Conservation (phyloP, 2,329 filamentous ascomycete genomes). For the Arthrobotrys musiformis region DNA sequence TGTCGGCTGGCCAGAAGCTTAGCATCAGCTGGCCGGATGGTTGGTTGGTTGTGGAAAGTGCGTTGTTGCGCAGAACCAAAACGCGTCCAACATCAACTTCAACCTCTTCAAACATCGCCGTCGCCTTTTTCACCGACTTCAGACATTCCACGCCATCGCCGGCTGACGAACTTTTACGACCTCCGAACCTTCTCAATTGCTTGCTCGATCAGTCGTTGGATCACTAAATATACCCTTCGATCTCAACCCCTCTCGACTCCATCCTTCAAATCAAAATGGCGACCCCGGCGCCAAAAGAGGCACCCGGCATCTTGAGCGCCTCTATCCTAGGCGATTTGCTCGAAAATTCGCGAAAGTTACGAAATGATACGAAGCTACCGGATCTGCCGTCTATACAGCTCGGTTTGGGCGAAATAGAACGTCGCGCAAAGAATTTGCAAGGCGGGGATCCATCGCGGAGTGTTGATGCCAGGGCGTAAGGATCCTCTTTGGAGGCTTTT, state of each 20-base stretch:
- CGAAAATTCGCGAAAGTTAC: conserved; percentile 60
- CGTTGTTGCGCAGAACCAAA: conserved; percentile 53
- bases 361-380: conserved; percentile 72
- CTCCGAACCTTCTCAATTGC: conserved; percentile 11
- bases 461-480: conserved; percentile 67
- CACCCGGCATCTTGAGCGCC: conserved; percentile 39
- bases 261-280: conserved; percentile 37
- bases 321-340: conserved; percentile 58
- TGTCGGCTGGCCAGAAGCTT: conserved; percentile 17
- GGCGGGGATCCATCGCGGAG: conserved; percentile 72
- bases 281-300: conserved; percentile 44
- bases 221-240: background rate
- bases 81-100: conserved; percentile 53
- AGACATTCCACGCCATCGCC: background rate
- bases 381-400: conserved; percentile 91
- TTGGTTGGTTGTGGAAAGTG: conserved; percentile 27
- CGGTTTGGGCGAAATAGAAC: conserved; percentile 85
- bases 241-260: background rate
- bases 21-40: background rate
- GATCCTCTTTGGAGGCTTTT: conserved; percentile 31
- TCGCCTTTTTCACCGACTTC: conserved; percentile 5
- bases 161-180: background rate
- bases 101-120: conserved; percentile 43
- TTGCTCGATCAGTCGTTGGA: background rate
- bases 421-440: conserved; percentile 79